Evolutionary conservation across 257 asterid genomes (phyloP).

Genomic region (Solanum stenotomum): DNA sequence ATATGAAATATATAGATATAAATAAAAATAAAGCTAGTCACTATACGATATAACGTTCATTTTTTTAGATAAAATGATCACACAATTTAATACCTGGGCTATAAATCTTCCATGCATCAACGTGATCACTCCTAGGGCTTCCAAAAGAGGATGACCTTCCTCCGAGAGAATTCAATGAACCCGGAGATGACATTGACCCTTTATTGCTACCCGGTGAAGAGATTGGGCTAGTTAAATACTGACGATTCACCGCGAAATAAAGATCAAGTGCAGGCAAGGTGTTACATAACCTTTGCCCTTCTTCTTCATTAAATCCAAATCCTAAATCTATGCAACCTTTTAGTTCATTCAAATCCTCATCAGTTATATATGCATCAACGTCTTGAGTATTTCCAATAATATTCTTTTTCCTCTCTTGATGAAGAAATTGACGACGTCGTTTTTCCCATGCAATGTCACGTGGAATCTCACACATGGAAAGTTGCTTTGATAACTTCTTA

Average conservation of each 20-base stretch:
- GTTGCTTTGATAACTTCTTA: constrained; percentile 51
- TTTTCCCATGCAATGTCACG: constrained; percentile 77
- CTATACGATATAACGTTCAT: too few species aligned
- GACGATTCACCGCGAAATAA: constrained; percentile 68
- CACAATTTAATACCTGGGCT: constrained; percentile 16
- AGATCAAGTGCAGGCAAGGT: constrained; percentile 84
- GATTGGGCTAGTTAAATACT: constrained; percentile 33
- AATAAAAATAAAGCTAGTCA: too few species aligned
- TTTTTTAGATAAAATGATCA: too few species aligned
- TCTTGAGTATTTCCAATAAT: neutral
- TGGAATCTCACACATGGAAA: constrained; percentile 66
- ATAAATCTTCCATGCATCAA: constrained; percentile 21
- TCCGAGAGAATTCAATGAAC: neutral
- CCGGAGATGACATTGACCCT: neutral
- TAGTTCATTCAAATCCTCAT: constrained; percentile 71
- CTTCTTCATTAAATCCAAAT: constrained; percentile 72
- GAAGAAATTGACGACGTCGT: constrained; percentile 50
- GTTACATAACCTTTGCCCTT: constrained; percentile 50
- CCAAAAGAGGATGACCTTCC: constrained; percentile 23
- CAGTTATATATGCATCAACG: constrained; percentile 29
- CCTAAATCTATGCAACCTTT: constrained; percentile 84
- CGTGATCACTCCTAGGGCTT: constrained; percentile 10
- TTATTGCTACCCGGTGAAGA: constrained; percentile 36
- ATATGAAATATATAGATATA: neutral
- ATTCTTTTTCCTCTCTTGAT: constrained; percentile 26